Evolutionary conservation across 192 early-diverging fungal genomes (phyloP).

Genomic region (Obelidium mucronatum): DNA sequence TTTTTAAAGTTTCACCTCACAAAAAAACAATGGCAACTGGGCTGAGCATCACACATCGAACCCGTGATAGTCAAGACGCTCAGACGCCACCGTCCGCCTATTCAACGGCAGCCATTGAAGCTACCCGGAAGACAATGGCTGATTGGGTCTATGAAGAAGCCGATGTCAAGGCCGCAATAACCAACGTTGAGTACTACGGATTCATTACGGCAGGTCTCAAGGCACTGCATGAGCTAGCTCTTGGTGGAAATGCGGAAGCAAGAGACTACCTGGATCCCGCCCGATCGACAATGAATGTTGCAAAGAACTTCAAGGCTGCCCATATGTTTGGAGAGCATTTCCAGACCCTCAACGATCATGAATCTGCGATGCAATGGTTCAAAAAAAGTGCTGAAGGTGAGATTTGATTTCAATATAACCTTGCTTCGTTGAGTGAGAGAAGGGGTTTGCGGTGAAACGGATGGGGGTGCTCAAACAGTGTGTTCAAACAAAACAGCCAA

Average conservation of each 20-base stretch:
- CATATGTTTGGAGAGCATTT: conserved; percentile 20
- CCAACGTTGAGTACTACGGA: conserved; percentile 24
- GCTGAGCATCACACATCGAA: too few relatives aligned
- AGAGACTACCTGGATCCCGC: conserved; percentile 28
- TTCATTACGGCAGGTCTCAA: conserved; percentile 19
- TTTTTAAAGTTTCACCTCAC: too few relatives aligned
- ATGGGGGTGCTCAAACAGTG: too few relatives aligned
- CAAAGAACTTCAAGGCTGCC: conserved; percentile 19
- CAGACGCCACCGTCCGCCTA: conserved; percentile 3
- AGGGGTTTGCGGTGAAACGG: too few relatives aligned
- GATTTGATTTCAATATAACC: background rate
- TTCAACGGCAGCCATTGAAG: conserved; percentile 22
- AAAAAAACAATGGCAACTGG: too few relatives aligned
- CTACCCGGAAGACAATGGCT: background rate
- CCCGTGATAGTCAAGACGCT: too few relatives aligned
- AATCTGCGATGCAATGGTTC: conserved; percentile 30
- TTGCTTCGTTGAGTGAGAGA: too few relatives aligned
- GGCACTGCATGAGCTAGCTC: conserved; percentile 18
- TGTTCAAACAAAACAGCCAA: conserved; percentile 7
- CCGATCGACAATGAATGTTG: background rate
- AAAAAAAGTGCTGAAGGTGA: conserved; percentile 19
- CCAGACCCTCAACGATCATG: conserved; percentile 22
- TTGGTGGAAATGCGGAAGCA: conserved; percentile 22
- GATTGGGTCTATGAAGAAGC: conserved; percentile 2
- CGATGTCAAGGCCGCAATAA: conserved; percentile 16